phyloP scores from a whole-genome alignment of 148 eudicot genomes.

The Rhododendron mucronatum region DNA sequence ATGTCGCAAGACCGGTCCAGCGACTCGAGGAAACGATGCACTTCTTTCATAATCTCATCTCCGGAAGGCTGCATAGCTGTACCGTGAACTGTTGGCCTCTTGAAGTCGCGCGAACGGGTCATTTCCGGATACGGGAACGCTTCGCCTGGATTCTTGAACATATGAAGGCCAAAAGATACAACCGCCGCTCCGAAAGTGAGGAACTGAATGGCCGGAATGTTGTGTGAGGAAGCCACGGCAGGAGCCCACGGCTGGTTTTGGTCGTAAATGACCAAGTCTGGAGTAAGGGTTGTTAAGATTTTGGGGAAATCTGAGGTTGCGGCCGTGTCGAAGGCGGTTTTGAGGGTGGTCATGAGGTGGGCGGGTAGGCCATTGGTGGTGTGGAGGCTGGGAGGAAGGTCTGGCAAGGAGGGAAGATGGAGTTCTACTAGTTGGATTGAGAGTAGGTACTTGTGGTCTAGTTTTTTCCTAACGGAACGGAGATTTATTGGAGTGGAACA shows the following conservation, averaged over 20 bases:
- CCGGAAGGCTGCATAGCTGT: not conserved
- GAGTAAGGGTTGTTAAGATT: not conserved
- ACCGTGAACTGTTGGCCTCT: not conserved
- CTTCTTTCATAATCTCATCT: not conserved
- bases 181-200: slow-evolving; percentile 11
- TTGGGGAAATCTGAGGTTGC: slow-evolving; percentile 5
- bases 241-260: slow-evolving; percentile 31
- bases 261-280: slow-evolving; percentile 29
- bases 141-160: not conserved
- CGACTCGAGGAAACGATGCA: not conserved
- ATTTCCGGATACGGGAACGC: slow-evolving; percentile 16
- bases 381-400: slow-evolving; percentile 23
- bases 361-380: slow-evolving; percentile 36
- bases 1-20: not conserved
- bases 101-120: slow-evolving; percentile 3
- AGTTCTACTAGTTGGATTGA: slow-evolving; percentile 2
- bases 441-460: not conserved
- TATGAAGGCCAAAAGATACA: slow-evolving; percentile 4
- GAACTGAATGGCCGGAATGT: slow-evolving; percentile 24
- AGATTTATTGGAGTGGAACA: slow-evolving; percentile 10
- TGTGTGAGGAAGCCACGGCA: not conserved
- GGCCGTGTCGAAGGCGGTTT: slow-evolving; percentile 12
- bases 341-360: slow-evolving; percentile 24
- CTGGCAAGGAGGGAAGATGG: not conserved
- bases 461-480: not conserved